phyloP scores from a whole-genome alignment of 768 basidiomycete genomes.

The Boletus tomentosulus region DNA sequence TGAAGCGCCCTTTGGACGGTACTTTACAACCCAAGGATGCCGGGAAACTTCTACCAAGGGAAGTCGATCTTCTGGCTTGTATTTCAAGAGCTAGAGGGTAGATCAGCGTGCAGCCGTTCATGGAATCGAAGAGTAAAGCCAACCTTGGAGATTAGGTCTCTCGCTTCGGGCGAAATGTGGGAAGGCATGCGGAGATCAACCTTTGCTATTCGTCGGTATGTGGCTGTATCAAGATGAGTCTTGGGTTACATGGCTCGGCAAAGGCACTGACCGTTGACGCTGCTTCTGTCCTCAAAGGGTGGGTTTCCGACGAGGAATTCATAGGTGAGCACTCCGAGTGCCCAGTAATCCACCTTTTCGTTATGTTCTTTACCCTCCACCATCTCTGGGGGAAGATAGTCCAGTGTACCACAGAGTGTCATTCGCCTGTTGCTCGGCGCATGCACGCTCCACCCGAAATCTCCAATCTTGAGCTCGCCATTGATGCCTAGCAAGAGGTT shows the following conservation, averaged over 20 bases:
- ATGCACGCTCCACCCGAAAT: slow-evolving; percentile 99
- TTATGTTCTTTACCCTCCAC: slow-evolving; percentile 87
- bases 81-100: slow-evolving; percentile 65
- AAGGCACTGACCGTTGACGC: slow-evolving; percentile 61
- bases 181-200: slow-evolving; percentile 66
- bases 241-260: background rate
- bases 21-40: slow-evolving; percentile 85
- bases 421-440: slow-evolving; percentile 85
- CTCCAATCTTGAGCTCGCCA: slow-evolving; percentile 96
- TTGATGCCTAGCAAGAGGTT: slow-evolving; percentile 92
- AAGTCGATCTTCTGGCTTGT: slow-evolving; percentile 74
- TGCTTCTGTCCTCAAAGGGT: slow-evolving; percentile 82
- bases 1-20: slow-evolving; percentile 48
- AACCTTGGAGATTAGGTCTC: slow-evolving; percentile 44
- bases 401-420: slow-evolving; percentile 93
- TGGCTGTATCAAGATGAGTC: slow-evolving; percentile 47
- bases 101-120: slow-evolving; percentile 10
- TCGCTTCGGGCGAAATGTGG: slow-evolving; percentile 41
- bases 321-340: slow-evolving; percentile 92
- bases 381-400: slow-evolving; percentile 99
- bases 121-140: background rate
- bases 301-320: slow-evolving; percentile 87
- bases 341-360: slow-evolving; percentile 94
- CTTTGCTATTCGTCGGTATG: slow-evolving; percentile 82
- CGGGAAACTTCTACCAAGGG: slow-evolving; percentile 67